Base-by-base conservation (phyloP, 2,329 filamentous ascomycete genomes). In the Madurella fahalii region DNA sequence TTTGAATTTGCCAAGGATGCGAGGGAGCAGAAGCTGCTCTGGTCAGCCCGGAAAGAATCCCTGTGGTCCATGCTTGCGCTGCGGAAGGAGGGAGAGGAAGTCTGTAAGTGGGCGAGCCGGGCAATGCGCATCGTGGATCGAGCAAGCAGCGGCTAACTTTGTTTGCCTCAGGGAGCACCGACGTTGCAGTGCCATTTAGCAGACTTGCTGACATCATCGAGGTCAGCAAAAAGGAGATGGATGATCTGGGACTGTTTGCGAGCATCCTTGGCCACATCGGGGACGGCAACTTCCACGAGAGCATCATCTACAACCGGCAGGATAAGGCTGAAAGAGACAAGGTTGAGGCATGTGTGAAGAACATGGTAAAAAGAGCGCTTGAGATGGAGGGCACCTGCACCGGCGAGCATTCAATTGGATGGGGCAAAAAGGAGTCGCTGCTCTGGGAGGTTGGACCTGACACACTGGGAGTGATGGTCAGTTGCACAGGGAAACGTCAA, bases 361-460 rank as follows among this genome's bases (percentile, higher is more conserved):
- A 90, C 63, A 96, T 96, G 91, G 90, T 96, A 17, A 81, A 87
- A 62, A 82, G 90, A n/a, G 92, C 91, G 2, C 71, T 96, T 20
- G 89, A 93, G 61, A 96, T 96, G 91, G 92, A 96, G 56, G 90
- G 92, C 1, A 95, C 91, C 5, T 94, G 89, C 69, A 95, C 91
- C 0, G 91, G 90, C 30, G 91, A 95, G 70, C 90, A 95, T 69
- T 88, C 88, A 1, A 80, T 95, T 57, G 91, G 90, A 18, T 83
- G 93, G 70, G 90, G 89, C 15, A 95, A 95, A 74, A 95, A 95
- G 72, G 82, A 84, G 54, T 88, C 84, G 9, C 75, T 96, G 45
- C 71, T 90, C 31, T 84, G 86, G 68, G 91, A 96, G 70, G 81
- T 96, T 16, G 91, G 91, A 0, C 73, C 82, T 2, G 89, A 90